These are phyloP conservation scores for Geranium incanum DNA, from an alignment of 441 rosid genomes.

Conservation along the genomic window DNA sequence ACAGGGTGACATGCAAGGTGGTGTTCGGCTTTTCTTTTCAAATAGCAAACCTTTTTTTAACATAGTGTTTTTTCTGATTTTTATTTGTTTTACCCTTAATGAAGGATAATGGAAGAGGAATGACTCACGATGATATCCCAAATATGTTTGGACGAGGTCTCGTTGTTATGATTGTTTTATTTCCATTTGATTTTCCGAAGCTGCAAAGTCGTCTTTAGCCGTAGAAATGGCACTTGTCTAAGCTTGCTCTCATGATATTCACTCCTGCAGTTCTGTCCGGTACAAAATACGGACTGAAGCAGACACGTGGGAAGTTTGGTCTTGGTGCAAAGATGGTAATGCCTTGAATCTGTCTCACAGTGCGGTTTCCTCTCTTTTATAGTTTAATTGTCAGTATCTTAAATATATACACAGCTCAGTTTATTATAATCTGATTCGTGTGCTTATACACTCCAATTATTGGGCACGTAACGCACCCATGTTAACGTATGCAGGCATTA, in stretches of 20 bases:
- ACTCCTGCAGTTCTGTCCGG: constrained; percentile 76
- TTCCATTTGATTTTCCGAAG: constrained; percentile 14
- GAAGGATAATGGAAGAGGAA: constrained; percentile 97
- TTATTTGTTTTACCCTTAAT: constrained; percentile 14
- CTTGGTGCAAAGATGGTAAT: constrained; percentile 98
- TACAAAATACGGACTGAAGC: constrained; percentile 96
- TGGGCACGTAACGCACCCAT: constrained; percentile 1
- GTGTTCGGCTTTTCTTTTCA: constrained; percentile 21
- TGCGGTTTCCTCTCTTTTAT: constrained; percentile 7
- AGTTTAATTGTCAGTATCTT: constrained; percentile 2
- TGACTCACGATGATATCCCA: constrained; percentile 99
- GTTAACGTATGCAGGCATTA: constrained; percentile 57
- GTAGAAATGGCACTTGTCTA: neutral
- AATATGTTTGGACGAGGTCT: constrained; percentile 97
- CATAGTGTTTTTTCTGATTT: constrained; percentile 2
- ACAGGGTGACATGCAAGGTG: constrained; percentile 95
- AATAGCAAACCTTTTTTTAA: constrained; percentile 10
- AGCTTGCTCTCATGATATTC: constrained; percentile 22
- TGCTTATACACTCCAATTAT: constrained; percentile 9
- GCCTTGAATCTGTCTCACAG: constrained; percentile 4
- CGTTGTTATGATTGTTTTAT: constrained; percentile 18
- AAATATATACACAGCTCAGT: neutral
- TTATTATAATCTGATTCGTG: constrained; percentile 7
- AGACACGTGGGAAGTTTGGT: constrained; percentile 98
- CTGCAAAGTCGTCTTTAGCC: constrained; percentile 5